Base-by-base conservation (phyloP, 345 rosid species). In the Ceriops decandra region DNA sequence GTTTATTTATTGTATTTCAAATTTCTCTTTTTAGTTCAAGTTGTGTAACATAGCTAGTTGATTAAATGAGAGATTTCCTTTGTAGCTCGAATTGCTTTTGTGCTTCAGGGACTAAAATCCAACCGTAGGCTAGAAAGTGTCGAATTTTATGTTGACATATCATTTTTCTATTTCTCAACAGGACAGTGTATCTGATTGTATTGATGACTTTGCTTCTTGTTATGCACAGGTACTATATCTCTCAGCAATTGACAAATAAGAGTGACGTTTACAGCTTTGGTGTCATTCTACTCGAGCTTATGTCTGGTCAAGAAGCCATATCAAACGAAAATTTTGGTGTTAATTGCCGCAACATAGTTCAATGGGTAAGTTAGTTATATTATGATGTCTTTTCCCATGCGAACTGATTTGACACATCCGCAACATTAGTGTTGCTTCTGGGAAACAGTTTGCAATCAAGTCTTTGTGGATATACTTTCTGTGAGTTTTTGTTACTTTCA, bases 191-290 rank as follows among this genome's bases (percentile, higher is more conserved):
- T 28, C 49, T 54, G 5, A 22, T 62, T 52, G 4, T 0, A 21
- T 46, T 53, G 33, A 68, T 70, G 51, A 10, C 52, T 42, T 46
- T 63, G 26, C 19, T 52, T 61, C 49, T 22, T 28, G 63, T 76
- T 80, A 28, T 77, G 35, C 54, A 2, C 82, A 95, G 97, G 90
- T 95, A 95, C 76, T 92, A 92, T 54, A 90, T 92, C 79, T 95
- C 99, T 62, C 99, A 95, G 77, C 99, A 95, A 72, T 83, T 95
- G 57, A 95, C 99, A 0, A 96, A 95, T 77, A 95, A 90, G 86
- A 95, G 99, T 21, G 99, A 95, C 26, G 98, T 95, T 47, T 95
- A 95, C 58, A 90, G 98, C 87, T 95, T 95, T 1, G 99, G 98
- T 2, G 99, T 95, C 70, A 90, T 95, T 81, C 97, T 95, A 64